Evolutionary conservation across 2,329 filamentous ascomycete species (phyloP).

Genomic region (Xylaria sp.): DNA sequence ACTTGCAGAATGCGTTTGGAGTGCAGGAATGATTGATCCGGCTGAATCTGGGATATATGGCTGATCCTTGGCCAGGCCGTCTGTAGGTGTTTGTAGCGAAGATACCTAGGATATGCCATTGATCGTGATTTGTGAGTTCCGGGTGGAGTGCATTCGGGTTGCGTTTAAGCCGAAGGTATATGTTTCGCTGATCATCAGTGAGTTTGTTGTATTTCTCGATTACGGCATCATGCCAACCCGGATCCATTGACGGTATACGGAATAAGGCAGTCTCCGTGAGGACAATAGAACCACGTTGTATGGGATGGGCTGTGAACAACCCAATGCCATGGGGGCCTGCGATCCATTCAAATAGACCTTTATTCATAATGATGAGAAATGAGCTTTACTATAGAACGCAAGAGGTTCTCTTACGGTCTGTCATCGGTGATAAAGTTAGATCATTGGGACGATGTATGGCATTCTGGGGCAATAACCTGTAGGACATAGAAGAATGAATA

Average conservation of each 20-base stretch:
- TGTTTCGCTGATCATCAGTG: not conserved
- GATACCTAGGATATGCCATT: not conserved
- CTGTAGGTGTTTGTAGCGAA: not conserved
- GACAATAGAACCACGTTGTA: not conserved
- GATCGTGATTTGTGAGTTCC: too few species aligned
- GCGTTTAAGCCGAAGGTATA: not conserved
- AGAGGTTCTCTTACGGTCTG: not conserved
- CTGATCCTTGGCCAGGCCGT: not conserved
- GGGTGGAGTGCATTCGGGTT: not conserved
- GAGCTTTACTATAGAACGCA: not conserved
- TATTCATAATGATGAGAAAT: not conserved
- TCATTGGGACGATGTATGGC: too few species aligned
- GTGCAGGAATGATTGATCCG: constrained; percentile 9
- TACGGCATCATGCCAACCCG: not conserved
- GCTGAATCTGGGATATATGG: not conserved
- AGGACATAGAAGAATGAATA: too few species aligned
- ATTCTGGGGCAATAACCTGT: too few species aligned
- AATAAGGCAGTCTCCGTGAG: not conserved
- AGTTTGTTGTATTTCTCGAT: not conserved
- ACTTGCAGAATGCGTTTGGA: not conserved
- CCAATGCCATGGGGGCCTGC: not conserved
- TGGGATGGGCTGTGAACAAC: not conserved
- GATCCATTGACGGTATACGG: too few species aligned
- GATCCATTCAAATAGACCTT: not conserved
- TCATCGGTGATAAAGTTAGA: not conserved